Evolutionary conservation across 257 asterid species (phyloP).

Genomic region (Perilla frutescens): DNA sequence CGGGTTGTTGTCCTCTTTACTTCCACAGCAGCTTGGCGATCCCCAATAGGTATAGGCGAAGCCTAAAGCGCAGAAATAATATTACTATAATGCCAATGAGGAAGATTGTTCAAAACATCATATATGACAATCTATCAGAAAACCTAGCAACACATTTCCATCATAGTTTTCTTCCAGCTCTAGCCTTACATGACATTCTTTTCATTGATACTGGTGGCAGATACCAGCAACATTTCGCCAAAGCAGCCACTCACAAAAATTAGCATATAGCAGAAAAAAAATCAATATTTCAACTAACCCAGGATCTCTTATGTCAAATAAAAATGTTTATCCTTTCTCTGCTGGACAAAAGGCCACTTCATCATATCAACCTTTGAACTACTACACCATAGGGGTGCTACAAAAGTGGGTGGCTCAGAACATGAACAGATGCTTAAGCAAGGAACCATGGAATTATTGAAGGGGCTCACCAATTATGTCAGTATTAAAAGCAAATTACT

Average conservation of each 20-base stretch:
- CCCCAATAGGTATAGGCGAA: conserved; percentile 69
- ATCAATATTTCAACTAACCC: not conserved
- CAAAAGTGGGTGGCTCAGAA: not conserved
- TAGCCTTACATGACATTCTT: not conserved
- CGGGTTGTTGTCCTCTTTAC: conserved; percentile 81
- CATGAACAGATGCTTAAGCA: not conserved
- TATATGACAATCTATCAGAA: not conserved
- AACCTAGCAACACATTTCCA: not conserved
- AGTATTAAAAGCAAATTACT: not conserved
- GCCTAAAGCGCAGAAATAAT: conserved; percentile 50
- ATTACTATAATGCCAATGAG: not conserved
- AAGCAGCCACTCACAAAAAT: not conserved
- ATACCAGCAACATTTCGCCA: not conserved
- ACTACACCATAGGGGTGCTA: not conserved
- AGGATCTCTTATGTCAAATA: not conserved
- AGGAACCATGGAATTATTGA: conserved; percentile 5
- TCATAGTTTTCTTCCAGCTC: not conserved
- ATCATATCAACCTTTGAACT: not conserved
- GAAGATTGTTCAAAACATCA: conserved; percentile 14
- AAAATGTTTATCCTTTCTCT: not conserved
- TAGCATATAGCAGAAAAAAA: not conserved
- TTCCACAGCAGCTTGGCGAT: conserved; percentile 70
- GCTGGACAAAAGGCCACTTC: not conserved
- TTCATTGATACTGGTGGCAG: not conserved
- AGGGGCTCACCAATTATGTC: not conserved